phyloP scores from a whole-genome alignment of 169 alveolate genomes.

The Plasmodium inui region DNA sequence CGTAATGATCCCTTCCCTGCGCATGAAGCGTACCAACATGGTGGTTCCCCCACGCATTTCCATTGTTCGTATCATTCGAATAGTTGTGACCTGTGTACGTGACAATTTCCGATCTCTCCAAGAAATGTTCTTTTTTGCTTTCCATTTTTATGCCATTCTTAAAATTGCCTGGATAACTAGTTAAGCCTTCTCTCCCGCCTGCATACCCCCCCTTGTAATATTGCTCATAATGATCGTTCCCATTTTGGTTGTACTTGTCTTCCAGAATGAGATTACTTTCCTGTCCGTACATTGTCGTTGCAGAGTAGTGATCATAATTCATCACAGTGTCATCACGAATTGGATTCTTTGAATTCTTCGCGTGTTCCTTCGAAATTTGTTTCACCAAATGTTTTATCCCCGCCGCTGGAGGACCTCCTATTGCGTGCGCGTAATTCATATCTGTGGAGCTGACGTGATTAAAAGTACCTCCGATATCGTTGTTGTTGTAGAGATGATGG shows the following conservation, averaged over 20 bases:
- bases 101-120: background rate
- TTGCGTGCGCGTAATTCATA: background rate
- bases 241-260: background rate
- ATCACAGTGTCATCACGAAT: background rate
- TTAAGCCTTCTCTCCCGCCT: background rate
- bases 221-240: background rate
- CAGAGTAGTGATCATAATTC: background rate
- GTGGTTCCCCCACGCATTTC: background rate
- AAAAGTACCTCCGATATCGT: background rate
- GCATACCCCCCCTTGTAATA: background rate
- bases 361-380: background rate
- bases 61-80: background rate
- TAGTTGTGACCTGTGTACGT: background rate
- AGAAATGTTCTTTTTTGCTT: background rate
- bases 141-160: background rate
- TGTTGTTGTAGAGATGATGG: background rate
- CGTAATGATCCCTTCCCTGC: background rate
- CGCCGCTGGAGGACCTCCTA: background rate
- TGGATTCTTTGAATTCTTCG: background rate
- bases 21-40: background rate
- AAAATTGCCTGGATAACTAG: background rate
- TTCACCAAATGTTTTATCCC: background rate
- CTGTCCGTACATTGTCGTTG: background rate
- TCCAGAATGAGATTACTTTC: background rate
- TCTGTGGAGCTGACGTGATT: background rate